A percentile compares a stretch with the other conserved stretches of the same genome.
phyloP scores from a whole-genome alignment of 441 rosid genomes.

The Raphanus hybrid region DNA sequence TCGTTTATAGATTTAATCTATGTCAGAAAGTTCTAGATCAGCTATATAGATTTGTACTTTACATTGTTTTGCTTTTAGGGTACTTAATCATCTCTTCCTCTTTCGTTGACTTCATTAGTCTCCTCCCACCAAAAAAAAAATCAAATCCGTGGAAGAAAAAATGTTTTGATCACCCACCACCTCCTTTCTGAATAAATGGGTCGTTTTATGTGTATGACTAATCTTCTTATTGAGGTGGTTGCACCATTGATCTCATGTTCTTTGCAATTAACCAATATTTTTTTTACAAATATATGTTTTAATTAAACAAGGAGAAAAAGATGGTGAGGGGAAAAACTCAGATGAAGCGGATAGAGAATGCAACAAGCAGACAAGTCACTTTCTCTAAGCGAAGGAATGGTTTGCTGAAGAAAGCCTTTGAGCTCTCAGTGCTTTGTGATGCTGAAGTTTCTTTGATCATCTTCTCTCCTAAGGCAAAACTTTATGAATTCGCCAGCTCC shows the following conservation, averaged over 20 bases:
- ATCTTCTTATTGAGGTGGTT: slow-evolving; percentile 5
- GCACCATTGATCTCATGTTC: too few relatives aligned
- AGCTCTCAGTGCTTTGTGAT: slow-evolving; percentile 90
- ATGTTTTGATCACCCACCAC: neutral
- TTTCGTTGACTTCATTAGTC: slow-evolving; percentile 34
- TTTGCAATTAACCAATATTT: too few relatives aligned
- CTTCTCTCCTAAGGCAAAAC: slow-evolving; percentile 87
- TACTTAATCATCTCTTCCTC: slow-evolving; percentile 26
- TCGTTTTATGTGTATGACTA: slow-evolving; percentile 16
- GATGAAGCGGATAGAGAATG: slow-evolving; percentile 87
- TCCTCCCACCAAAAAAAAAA: too few relatives aligned
- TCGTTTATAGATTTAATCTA: slow-evolving; percentile 4
- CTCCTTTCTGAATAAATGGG: neutral
- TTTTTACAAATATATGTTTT: too few relatives aligned
- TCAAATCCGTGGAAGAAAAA: slow-evolving; percentile 1
- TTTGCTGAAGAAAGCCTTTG: slow-evolving; percentile 81
- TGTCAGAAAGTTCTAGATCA: neutral
- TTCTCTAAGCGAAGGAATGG: slow-evolving; percentile 88
- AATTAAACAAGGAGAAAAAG: slow-evolving; percentile 20
- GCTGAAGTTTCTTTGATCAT: slow-evolving; percentile 84
- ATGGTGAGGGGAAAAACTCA: slow-evolving; percentile 97
- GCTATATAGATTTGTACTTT: slow-evolving; percentile 4
- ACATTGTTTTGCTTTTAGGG: slow-evolving; percentile 31
- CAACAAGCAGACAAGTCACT: slow-evolving; percentile 90
- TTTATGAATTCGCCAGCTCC: slow-evolving; percentile 78